Conservation (phyloP, 768 basidiomycete genomes). For the Tephrocybe sp. region DNA sequence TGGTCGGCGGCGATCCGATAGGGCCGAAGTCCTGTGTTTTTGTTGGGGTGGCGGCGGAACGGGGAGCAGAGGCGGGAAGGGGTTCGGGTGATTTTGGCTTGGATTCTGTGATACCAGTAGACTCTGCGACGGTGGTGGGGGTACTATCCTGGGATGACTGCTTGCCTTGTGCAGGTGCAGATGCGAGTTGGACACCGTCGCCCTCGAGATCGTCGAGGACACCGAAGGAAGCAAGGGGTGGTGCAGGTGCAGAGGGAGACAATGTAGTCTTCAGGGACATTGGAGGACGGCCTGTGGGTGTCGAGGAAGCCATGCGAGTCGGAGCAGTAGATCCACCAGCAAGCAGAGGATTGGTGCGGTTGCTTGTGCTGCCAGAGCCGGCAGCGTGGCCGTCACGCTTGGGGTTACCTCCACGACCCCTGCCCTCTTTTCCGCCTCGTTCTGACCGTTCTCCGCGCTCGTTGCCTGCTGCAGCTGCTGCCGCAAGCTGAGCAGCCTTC, state of each 20-base stretch:
- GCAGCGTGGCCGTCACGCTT: slow-evolving; percentile 35
- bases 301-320: slow-evolving; percentile 44
- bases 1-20: slow-evolving; percentile 76
- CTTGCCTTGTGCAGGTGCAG: slow-evolving; percentile 41
- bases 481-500: slow-evolving; percentile 78
- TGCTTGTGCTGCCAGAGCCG: slow-evolving; percentile 20
- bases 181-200: slow-evolving; percentile 39
- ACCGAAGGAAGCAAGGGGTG: slow-evolving; percentile 70
- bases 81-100: slow-evolving; percentile 44
- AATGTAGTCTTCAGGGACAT: slow-evolving; percentile 71
- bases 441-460: slow-evolving; percentile 29
- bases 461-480: slow-evolving; percentile 40
- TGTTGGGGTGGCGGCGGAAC: slow-evolving; percentile 40
- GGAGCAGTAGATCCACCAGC: slow-evolving; percentile 68
- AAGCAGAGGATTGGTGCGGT: slow-evolving; percentile 38
- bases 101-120: slow-evolving; percentile 9
- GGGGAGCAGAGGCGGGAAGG: slow-evolving; percentile 58
- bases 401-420: slow-evolving; percentile 33
- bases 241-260: slow-evolving; percentile 78
- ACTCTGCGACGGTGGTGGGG: slow-evolving; percentile 3
- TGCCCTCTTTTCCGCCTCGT: slow-evolving; percentile 25
- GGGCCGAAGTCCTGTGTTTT: slow-evolving; percentile 66
- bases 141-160: slow-evolving; percentile 20
- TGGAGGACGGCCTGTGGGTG: slow-evolving; percentile 50
- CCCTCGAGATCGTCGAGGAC: slow-evolving; percentile 58